These are phyloP conservation scores for Rosa persica DNA, from an alignment of 306 rosid species.

Conservation along the genomic window DNA sequence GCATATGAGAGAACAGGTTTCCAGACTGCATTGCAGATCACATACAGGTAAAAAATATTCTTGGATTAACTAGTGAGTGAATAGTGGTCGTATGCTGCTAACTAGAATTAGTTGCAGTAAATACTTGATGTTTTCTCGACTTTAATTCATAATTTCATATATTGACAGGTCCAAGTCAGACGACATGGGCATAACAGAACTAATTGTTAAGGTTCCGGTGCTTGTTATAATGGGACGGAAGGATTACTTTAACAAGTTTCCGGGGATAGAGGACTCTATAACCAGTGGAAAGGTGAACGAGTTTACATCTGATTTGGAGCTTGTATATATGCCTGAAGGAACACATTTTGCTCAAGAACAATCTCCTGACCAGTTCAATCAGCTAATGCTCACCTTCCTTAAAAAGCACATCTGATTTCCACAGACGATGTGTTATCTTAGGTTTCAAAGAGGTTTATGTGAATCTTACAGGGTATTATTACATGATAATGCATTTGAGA, in stretches of 20 bases:
- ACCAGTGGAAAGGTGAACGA: slow-evolving; percentile 56
- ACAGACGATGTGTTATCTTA: neutral
- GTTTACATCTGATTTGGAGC: slow-evolving; percentile 55
- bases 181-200: slow-evolving; percentile 41
- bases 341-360: slow-evolving; percentile 91
- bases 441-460: neutral
- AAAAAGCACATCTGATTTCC: slow-evolving; percentile 48
- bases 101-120: neutral
- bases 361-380: slow-evolving; percentile 61
- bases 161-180: slow-evolving; percentile 45
- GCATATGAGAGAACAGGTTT: slow-evolving; percentile 80
- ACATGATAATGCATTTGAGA: neutral
- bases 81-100: neutral
- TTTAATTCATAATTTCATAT: slow-evolving; percentile 9
- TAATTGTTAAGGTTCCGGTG: slow-evolving; percentile 50
- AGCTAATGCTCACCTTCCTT: slow-evolving; percentile 62
- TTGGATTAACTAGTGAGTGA: neutral
- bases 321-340: slow-evolving; percentile 64
- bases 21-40: slow-evolving; percentile 62
- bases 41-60: slow-evolving; percentile 57
- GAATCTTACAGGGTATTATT: neutral
- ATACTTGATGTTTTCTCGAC: neutral
- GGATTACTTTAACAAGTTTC: slow-evolving; percentile 65
- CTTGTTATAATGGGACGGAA: slow-evolving; percentile 61
- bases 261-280: slow-evolving; percentile 56